These are phyloP conservation scores for Cytospora leucostoma DNA, from an alignment of 2,329 filamentous ascomycete genomes.

Conservation along the genomic window DNA sequence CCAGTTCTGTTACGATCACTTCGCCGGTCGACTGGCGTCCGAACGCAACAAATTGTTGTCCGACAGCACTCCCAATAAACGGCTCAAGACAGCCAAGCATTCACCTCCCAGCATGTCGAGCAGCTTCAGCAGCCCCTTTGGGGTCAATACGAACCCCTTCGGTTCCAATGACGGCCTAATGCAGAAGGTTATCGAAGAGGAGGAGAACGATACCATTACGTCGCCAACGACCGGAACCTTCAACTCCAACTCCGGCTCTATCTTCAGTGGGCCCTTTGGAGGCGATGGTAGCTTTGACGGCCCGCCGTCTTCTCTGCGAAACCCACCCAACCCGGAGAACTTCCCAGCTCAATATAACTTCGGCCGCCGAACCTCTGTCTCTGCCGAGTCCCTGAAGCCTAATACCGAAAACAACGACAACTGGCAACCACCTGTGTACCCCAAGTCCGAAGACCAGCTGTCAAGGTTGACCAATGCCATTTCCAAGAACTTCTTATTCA, in stretches of 20 bases:
- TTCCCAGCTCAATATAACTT: constrained; percentile 95
- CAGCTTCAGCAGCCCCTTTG: constrained; percentile 74
- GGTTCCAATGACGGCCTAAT: constrained; percentile 54
- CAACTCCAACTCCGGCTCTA: constrained; percentile 44
- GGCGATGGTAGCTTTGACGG: constrained; percentile 46
- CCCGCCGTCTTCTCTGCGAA: constrained; percentile 48
- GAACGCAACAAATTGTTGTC: constrained; percentile 61
- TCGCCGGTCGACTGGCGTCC: constrained; percentile 63
- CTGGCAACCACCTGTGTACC: constrained; percentile 84
- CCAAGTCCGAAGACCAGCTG: constrained; percentile 81
- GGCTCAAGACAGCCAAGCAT: constrained; percentile 23
- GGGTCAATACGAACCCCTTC: constrained; percentile 72
- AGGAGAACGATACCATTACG: constrained; percentile 74
- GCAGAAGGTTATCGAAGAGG: constrained; percentile 73
- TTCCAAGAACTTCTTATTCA: constrained; percentile 88
- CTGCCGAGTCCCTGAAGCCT: constrained; percentile 93
- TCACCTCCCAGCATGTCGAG: constrained; percentile 60
- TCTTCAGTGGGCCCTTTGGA: constrained; percentile 56
- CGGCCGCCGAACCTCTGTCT: constrained; percentile 90
- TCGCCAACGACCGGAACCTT: constrained; percentile 71
- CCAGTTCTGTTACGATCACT: constrained; percentile 72
- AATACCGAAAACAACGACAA: constrained; percentile 80
- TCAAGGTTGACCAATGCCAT: constrained; percentile 79
- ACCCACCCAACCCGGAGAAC: constrained; percentile 61
- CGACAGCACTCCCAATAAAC: constrained; percentile 30